phyloP scores from a whole-genome alignment of 192 early-diverging fungal species.

The Helicostylum pulchrum region DNA sequence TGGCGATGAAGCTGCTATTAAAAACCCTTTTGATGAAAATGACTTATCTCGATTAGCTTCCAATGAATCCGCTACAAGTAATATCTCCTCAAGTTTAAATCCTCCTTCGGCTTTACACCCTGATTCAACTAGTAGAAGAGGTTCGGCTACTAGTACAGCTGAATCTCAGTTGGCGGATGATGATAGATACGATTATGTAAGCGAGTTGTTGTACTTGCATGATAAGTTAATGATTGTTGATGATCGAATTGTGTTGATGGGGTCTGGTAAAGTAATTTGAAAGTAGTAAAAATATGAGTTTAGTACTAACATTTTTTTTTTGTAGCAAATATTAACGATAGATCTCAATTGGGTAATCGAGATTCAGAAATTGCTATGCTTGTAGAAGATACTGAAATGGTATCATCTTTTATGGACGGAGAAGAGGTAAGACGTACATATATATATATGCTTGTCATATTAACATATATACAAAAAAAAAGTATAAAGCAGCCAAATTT shows the following conservation, averaged over 20 bases:
- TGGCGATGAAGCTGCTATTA: background rate
- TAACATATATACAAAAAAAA: no score
- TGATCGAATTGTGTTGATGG: constrained; percentile 80
- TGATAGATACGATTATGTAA: constrained; percentile 53
- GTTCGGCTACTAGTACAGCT: background rate
- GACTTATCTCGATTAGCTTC: background rate
- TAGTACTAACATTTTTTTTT: background rate
- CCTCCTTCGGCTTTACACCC: background rate
- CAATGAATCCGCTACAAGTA: background rate
- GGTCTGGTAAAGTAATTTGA: constrained; percentile 44
- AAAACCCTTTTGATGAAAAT: constrained; percentile 3
- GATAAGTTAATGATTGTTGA: constrained; percentile 88
- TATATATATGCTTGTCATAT: background rate
- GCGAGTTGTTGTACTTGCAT: constrained; percentile 86
- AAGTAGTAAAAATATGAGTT: background rate
- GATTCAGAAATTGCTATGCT: constrained; percentile 51
- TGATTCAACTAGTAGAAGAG: background rate
- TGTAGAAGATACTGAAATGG: constrained; percentile 69
- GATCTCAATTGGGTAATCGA: constrained; percentile 8
- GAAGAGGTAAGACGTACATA: constrained; percentile 26
- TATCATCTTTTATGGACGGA: constrained; percentile 69
- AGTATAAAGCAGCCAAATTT: constrained; percentile 66
- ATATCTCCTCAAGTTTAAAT: background rate
- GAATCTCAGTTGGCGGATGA: background rate
- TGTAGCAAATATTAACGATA: constrained; percentile 15